Conservation (phyloP, 352 stramenopile species). For the Pythium plurisporium region DNA sequence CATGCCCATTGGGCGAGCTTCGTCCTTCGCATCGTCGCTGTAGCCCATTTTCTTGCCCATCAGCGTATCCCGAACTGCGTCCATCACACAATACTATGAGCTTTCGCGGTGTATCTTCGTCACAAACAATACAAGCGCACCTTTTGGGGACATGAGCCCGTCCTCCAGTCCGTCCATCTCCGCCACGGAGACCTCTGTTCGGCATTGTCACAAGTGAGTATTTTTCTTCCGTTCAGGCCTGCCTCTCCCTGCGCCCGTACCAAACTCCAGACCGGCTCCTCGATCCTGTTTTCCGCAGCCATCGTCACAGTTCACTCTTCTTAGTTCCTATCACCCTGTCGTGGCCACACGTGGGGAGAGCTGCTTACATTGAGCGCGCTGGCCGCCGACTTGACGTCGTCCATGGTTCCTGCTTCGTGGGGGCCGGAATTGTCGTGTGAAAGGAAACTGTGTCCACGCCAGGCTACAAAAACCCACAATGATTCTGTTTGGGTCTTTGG, state of each 20-base stretch:
- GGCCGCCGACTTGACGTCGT: slow-evolving; percentile 40
- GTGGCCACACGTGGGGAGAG: too few relatives aligned
- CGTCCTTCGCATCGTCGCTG: slow-evolving; percentile 31
- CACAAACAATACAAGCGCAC: slow-evolving; percentile 14
- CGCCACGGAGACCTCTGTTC: slow-evolving; percentile 70
- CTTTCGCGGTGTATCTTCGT: too few relatives aligned
- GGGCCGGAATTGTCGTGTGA: not conserved
- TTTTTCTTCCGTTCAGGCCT: not conserved
- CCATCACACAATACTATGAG: too few relatives aligned
- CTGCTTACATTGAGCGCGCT: slow-evolving; percentile 40
- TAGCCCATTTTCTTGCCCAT: slow-evolving; percentile 49
- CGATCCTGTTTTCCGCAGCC: too few relatives aligned
- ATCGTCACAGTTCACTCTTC: too few relatives aligned
- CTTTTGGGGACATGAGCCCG: slow-evolving; percentile 72
- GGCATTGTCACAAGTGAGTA: not conserved
- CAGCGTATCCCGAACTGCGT: slow-evolving; percentile 50
- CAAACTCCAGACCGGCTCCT: slow-evolving; percentile 64
- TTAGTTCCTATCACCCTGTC: too few relatives aligned
- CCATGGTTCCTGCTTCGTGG: slow-evolving; percentile 19
- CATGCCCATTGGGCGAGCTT: slow-evolving; percentile 36
- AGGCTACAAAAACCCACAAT: not conserved
- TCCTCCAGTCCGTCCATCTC: slow-evolving; percentile 69
- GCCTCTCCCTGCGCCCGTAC: slow-evolving; percentile 17
- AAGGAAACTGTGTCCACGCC: not conserved
- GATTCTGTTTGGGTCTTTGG: not conserved